Base-by-base conservation (phyloP, 805 yeast genomes). In the Candida corydali region DNA sequence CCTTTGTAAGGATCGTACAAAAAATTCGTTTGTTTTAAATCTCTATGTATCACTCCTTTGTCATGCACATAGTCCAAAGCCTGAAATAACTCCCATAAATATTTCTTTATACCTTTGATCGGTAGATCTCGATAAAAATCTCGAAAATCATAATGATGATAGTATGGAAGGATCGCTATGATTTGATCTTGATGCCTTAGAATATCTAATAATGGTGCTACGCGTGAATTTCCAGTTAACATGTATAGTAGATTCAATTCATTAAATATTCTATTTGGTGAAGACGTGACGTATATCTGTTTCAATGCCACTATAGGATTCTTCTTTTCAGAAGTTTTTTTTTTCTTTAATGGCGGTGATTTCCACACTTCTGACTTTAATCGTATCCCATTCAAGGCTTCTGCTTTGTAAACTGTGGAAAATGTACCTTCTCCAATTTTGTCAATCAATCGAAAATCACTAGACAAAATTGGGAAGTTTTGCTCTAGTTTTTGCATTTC, bases 231-330 rank as follows among this genome's bases (percentile, higher is more conserved):
- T 0, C 86, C 86, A 6, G 81, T 70, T 34, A 86, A 59, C 43
- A 72, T 73, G 53, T 83, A 82, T 22, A 93, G 69, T 32, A 93
- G 63, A 45, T 82, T 82, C 44, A 93, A 72, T 58, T 93, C 99
- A 56, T 89, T 89, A 49, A 76, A 79, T 29, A 93, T 91, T 59
- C 99, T 74, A 44, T 78, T 81, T 0, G 98, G 97, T 6, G 97
- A 87, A 1, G 96, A 86, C 0, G 98, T 93, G 15, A 89, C 98
- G 57, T 91, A 89, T 32, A 93, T 87, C 51, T 93, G 78, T 56
- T 93, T 93, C 47, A 93, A 67, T 2, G 99, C 99, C 39, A 93
- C 98, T 35, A 69, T 56, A 30, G 69, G 69, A 46, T 55, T 68
- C 44, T 58, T 65, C 40, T 49, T 47, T 17, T 54, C 55, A 12